Percentiles rank a stretch among this genome's conserved stretches.
Evolutionary conservation across 2,329 filamentous ascomycete genomes (phyloP).

Genomic region (Orbilia javanica): DNA sequence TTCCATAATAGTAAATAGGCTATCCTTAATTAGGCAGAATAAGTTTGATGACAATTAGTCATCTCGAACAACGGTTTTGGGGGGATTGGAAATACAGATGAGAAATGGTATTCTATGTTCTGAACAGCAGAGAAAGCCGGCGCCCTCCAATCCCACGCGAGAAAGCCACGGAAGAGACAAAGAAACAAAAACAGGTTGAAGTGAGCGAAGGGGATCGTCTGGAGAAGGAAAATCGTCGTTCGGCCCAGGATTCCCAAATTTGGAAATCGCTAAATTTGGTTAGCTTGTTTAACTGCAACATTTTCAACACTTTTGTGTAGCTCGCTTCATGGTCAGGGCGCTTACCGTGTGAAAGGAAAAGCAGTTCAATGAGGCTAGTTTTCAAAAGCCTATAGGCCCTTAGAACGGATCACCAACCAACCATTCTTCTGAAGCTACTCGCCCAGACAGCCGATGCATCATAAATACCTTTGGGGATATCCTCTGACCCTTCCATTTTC

Average conservation of each 20-base stretch:
- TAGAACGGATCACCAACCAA: background rate
- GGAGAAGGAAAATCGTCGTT: background rate
- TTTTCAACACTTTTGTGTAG: conserved; percentile 2
- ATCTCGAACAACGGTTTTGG: background rate
- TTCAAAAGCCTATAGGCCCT: background rate
- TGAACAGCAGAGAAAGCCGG: too few relatives aligned
- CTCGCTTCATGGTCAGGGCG: background rate
- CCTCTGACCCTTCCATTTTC: background rate
- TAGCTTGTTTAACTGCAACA: background rate
- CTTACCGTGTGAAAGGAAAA: too few relatives aligned
- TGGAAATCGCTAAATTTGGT: conserved; percentile 12
- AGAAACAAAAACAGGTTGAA: background rate
- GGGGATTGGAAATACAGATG: background rate
- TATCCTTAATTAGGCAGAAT: background rate
- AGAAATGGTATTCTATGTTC: too few relatives aligned
- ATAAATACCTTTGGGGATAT: background rate
- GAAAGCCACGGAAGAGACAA: too few relatives aligned
- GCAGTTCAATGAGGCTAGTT: background rate
- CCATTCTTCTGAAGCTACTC: background rate
- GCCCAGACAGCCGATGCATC: background rate
- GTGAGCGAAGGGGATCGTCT: background rate
- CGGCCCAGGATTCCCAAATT: background rate
- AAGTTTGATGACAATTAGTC: conserved; percentile 10
- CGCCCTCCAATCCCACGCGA: too few relatives aligned
- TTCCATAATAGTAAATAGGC: background rate